A percentile compares a stretch with the other conserved stretches of the same genome.
These are phyloP conservation scores for Neurospora sp. DNA, from an alignment of 495 filamentous ascomycete genomes.

Conservation along the genomic window DNA sequence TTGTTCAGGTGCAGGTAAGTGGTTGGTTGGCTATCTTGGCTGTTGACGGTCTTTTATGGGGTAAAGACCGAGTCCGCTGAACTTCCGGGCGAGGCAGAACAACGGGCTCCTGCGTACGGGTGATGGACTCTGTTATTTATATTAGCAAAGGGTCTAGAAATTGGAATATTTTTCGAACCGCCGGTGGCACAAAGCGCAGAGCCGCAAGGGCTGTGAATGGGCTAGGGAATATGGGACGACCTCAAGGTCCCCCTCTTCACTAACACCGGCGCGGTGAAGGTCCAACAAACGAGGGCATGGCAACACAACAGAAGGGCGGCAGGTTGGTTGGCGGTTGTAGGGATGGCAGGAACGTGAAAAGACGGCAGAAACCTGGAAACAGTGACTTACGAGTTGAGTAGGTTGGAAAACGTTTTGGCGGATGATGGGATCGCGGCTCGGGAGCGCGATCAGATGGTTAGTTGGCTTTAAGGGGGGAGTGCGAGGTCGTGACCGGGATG, in stretches of 20 bases:
- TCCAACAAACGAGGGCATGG: neutral
- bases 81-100: constrained; percentile 79
- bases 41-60: constrained; percentile 40
- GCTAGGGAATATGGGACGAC: neutral
- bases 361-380: neutral
- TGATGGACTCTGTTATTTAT: constrained; percentile 63
- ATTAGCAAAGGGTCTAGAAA: constrained; percentile 2
- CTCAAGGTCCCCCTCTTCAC: neutral
- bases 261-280: neutral
- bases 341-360: neutral
- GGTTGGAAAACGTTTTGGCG: constrained; percentile 86
- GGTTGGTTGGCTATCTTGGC: constrained; percentile 12
- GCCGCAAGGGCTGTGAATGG: neutral
- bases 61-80: constrained; percentile 68
- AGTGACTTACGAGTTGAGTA: constrained; percentile 68
- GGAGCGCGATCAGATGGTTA: constrained; percentile 38
- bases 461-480: neutral
- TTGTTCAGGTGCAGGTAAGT: constrained; percentile 17
- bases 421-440: constrained; percentile 45
- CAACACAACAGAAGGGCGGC: neutral
- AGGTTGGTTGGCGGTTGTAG: neutral
- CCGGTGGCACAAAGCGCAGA: constrained; percentile 1
- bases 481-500: neutral
- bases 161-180: constrained; percentile 1
- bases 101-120: constrained; percentile 94